A percentile compares a stretch with the other conserved stretches of the same genome.
These are phyloP conservation scores for Erigeron philadelphicus DNA, from an alignment of 140 eudicot species.

Conservation along the genomic window DNA sequence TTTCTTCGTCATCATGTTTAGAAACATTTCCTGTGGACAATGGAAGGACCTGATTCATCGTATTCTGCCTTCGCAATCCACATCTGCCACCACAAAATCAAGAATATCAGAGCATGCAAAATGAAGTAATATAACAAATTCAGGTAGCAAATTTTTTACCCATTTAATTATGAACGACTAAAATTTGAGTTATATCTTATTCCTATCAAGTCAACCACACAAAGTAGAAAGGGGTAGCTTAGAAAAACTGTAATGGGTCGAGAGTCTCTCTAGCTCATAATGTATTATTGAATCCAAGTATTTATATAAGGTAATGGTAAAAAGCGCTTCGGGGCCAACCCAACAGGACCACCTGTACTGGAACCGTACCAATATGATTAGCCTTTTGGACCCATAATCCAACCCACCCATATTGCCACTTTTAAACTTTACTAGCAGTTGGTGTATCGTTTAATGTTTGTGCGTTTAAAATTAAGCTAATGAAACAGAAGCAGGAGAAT, in stretches of 20 bases:
- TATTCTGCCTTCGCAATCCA: conserved; percentile 46
- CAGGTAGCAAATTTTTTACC: not conserved
- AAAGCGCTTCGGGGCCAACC: not conserved
- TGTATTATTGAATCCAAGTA: not conserved
- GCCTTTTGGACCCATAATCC: not conserved
- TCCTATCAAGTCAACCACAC: not conserved
- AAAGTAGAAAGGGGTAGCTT: not conserved
- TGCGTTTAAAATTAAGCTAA: too few species aligned
- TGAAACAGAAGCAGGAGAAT: not conserved
- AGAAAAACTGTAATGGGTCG: not conserved
- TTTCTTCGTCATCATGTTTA: conserved; percentile 15
- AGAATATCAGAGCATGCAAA: not conserved
- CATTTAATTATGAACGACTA: not conserved
- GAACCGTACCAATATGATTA: not conserved
- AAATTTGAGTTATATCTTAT: not conserved
- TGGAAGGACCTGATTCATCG: conserved; percentile 43
- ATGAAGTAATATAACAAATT: not conserved
- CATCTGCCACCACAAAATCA: conserved; percentile 29
- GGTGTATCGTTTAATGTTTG: not conserved
- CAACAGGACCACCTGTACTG: not conserved
- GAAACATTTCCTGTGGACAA: conserved; percentile 48
- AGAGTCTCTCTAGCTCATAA: not conserved
- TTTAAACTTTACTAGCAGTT: not conserved
- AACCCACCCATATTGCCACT: not conserved
- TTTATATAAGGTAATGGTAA: not conserved